A percentile compares a stretch with the other conserved stretches of the same genome.
Evolutionary conservation across 352 stramenopile genomes (phyloP).

Genomic region (Phytophthora pinifolia): DNA sequence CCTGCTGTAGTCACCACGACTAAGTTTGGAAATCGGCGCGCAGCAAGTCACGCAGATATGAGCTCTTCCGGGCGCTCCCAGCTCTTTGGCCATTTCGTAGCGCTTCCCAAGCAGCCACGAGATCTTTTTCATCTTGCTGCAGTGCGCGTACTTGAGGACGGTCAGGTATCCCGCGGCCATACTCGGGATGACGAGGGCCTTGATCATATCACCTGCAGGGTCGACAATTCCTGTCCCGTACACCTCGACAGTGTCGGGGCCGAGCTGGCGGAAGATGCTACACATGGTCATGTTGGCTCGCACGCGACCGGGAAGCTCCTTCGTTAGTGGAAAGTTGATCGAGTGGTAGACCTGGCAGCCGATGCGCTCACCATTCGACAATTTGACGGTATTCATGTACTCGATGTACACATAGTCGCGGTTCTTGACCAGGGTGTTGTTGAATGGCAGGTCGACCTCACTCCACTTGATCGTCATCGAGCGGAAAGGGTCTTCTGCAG

Average conservation of each 20-base stretch:
- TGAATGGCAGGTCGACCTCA: conserved; percentile 28
- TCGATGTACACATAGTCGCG: conserved; percentile 50
- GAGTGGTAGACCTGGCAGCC: conserved; percentile 53
- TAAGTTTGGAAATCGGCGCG: conserved; percentile 18
- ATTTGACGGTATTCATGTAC: conserved; percentile 37
- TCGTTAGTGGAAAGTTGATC: conserved; percentile 42
- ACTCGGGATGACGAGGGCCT: conserved; percentile 19
- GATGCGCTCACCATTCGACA: conserved; percentile 34
- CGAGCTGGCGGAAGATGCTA: conserved; percentile 45
- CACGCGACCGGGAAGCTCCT: conserved; percentile 30
- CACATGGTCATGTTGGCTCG: conserved; percentile 50
- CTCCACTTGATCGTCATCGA: conserved; percentile 34
- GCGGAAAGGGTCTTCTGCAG: conserved; percentile 43
- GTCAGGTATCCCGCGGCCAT: conserved; percentile 17
- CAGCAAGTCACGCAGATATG: conserved; percentile 29
- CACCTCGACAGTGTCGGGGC: conserved; percentile 41
- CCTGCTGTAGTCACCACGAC: conserved; percentile 13
- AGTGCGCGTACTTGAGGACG: conserved; percentile 30
- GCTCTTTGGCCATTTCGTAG: conserved; percentile 19
- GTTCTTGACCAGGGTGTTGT: conserved; percentile 25
- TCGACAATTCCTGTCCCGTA: conserved; percentile 40
- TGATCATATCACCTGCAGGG: conserved; percentile 33
- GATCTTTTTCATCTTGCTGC: conserved; percentile 38
- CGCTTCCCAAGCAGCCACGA: conserved; percentile 24
- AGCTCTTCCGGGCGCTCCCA: conserved; percentile 9